Evolutionary conservation across 2,329 filamentous ascomycete species (phyloP), one percentile per base, ranked within the genome.

Genomic region (Diplocarpon mali): DNA sequence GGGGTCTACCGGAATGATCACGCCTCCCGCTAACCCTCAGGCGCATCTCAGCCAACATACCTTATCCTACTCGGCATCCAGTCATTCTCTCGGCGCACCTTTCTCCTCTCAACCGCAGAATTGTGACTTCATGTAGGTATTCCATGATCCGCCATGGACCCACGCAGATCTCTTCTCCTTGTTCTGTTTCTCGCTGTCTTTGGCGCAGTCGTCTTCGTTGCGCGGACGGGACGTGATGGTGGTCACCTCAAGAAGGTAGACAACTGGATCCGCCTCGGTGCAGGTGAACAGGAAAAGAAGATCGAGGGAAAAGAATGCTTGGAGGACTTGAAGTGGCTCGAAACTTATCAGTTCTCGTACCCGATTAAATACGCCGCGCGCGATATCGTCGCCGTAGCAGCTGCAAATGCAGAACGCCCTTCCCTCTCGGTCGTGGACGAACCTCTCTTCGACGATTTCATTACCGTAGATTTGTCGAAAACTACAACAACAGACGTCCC

Each of bases 281-380:
- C 12, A 11, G 11, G 35, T 28, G 30, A 36, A 13, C 38, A 46
- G 11, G 32, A 27, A 14, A 44, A 50, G 32, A 43, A 43, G 15
- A 35, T 40, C 20, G 44, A 51, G 13, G n/a, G 30, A 4, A 41
- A 29, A 13, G 29, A 46, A 31, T 59, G 55, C 39, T 42, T 40
- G 3, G 52, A 58, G 29, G 48, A 59, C 24, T 34, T 59, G 39
- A 46, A 45, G n/a, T 59, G 57, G 57, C 45, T 59, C 10, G 52
- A 56, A 20, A 44, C 46, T 16, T 60, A 60, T 35, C 48, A 58
- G 12, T 54, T 61, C 45, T 49, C 53, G 5, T 57, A 55, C 40
- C 55, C 57, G 2, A 52, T 60, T 20, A 45, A 53, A 38, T 60
- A 59, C 51, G 52, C 53, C 16, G 56, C 56, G 1, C 51, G 58